Evolutionary conservation across 352 stramenopile species (phyloP), one percentile per base, ranked within the genome.

Genomic region (Globisporangium middletonii): DNA sequence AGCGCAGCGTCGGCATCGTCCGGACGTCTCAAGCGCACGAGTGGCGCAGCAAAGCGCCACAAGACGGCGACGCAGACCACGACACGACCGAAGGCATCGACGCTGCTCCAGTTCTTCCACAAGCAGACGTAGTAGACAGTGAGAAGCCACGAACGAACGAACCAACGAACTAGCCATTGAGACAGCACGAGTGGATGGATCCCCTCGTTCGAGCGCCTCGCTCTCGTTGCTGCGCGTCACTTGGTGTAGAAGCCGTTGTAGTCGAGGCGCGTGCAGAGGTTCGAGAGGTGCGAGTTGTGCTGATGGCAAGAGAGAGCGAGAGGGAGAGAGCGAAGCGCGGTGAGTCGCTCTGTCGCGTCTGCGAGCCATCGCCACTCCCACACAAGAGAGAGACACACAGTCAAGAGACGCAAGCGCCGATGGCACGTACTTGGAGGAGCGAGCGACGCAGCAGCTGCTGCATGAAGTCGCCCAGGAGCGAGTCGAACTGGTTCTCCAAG

Each of bases 391-490:
- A 0, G n/a, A 51, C 28, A 60, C 11, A 11, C 42, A 47, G n/a
- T 18, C n/a, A n/a, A n/a, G n/a, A n/a, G n/a, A n/a, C n/a, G 18
- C 37, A 49, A 42, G 2, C 18, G n/a, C n/a, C n/a, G n/a, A 23
- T 23, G 23, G n/a, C 11, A 53, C 55, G 23, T 65, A 95, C 86
- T 82, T 95, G 82, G 15, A 94, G 57, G 19, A 86, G 70, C 15
- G 86, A 95, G 11, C 84, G 76, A n/a, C 74, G 77, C 35, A 93
- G 60, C 48, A 97, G 62, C 69, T 96, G 77, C 58, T 89, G 78
- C 86, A 97, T 95, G 46, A 97, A 96, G 43, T 96, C 79, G 8
- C 67, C 68, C 19, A 97, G 71, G 19, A 96, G 69, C 28, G 85
- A 87, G 58, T 96, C 83, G 50, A 97, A 96, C 23, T 93, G 83